Conservation (phyloP, 169 alveolate genomes). For the Perkinsus marinus region DNA sequence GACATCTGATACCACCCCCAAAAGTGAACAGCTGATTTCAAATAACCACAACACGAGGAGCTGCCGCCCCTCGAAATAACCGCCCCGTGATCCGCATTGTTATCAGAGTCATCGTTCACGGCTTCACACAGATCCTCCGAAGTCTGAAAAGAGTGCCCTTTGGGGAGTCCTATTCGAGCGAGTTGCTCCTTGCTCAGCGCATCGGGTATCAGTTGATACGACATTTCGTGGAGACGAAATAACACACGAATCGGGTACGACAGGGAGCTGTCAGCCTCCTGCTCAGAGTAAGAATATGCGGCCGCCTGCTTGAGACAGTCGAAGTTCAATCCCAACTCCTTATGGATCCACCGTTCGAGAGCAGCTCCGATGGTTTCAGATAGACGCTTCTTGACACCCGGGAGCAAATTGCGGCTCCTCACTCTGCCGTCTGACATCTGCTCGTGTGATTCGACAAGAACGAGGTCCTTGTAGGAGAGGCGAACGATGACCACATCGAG, state of each 20-base stretch:
- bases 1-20: neutral
- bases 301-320: neutral
- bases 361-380: neutral
- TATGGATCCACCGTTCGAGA: neutral
- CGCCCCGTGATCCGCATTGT: neutral
- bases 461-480: neutral
- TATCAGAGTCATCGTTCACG: neutral
- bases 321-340: neutral
- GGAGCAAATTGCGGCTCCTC: neutral
- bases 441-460: neutral
- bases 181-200: neutral
- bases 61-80: neutral
- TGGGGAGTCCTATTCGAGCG: neutral
- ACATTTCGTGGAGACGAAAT: neutral
- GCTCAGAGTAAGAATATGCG: neutral
- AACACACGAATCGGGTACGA: neutral
- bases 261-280: neutral
- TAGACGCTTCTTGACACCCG: neutral
- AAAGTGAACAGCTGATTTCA: neutral
- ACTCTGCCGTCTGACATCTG: neutral
- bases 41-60: neutral
- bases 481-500: neutral
- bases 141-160: neutral
- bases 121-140: neutral
- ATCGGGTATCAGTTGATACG: neutral